A percentile compares a stretch with the other conserved stretches of the same genome.
Evolutionary conservation across 495 filamentous ascomycete species (phyloP).

Genomic region (Baudoinia panamericana): DNA sequence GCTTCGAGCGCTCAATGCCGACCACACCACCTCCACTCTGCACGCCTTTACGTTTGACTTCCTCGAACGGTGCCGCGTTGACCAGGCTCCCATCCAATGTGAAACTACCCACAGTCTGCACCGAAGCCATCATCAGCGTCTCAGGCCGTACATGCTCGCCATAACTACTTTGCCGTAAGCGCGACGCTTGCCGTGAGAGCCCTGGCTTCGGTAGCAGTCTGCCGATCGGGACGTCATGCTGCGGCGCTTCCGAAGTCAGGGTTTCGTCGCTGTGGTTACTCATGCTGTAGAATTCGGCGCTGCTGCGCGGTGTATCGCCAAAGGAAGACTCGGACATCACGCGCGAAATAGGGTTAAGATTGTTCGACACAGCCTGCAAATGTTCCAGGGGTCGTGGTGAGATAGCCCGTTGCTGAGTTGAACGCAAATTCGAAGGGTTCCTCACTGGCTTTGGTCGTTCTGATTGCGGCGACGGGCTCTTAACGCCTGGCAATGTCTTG

Average conservation of each 20-base stretch:
- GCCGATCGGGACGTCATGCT: conserved; percentile 46
- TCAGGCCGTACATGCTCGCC: conserved; percentile 37
- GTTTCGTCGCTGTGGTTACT: conserved; percentile 93
- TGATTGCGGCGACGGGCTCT: conserved; percentile 16
- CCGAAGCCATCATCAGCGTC: conserved; percentile 94
- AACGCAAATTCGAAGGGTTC: conserved; percentile 12
- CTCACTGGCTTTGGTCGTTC: conserved; percentile 5
- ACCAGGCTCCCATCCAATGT: conserved; percentile 82
- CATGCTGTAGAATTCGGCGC: conserved; percentile 83
- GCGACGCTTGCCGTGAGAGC: conserved; percentile 42
- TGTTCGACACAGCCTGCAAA: conserved; percentile 13
- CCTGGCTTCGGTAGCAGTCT: conserved; percentile 35
- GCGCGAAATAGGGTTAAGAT: conserved; percentile 46
- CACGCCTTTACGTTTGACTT: conserved; percentile 87
- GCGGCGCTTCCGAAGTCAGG: conserved; percentile 69
- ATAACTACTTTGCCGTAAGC: conserved; percentile 3
- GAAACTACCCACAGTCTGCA: conserved; percentile 85
- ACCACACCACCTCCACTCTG: conserved; percentile 70
- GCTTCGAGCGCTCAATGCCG: conserved; percentile 61
- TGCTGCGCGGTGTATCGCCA: conserved; percentile 64
- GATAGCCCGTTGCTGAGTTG: conserved; percentile 20
- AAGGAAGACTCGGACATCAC: conserved; percentile 60
- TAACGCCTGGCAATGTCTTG: conserved; percentile 24
- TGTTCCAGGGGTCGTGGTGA: conserved; percentile 29
- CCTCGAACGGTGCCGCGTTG: conserved; percentile 81